Conservation (phyloP, 139 green algal species). For the Limnomonas spitsbergensis region DNA sequence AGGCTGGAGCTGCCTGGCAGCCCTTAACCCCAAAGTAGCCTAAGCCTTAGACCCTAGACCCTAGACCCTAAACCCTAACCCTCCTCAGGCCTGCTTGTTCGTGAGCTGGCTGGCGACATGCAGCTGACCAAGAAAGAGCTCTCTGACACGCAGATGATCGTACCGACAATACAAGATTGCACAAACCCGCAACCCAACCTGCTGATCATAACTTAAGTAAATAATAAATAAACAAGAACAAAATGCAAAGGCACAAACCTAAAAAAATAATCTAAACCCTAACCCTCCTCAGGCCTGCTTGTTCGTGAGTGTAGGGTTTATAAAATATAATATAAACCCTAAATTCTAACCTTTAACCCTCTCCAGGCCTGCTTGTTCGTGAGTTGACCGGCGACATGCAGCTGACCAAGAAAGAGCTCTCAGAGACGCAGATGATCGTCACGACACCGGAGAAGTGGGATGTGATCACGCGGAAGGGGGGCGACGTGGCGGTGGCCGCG, state of each 20-base stretch:
- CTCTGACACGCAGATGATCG: constrained; percentile 95
- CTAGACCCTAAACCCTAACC: too few relatives aligned
- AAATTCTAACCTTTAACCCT: too few relatives aligned
- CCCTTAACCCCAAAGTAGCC: too few relatives aligned
- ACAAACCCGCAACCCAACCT: too few relatives aligned
- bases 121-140: constrained; percentile 94
- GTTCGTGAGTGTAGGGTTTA: constrained; percentile 93
- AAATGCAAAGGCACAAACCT: too few relatives aligned
- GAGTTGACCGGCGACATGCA: constrained; percentile 95
- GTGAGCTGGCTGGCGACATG: constrained; percentile 93
- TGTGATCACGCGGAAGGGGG: constrained; percentile 96
- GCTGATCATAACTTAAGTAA: too few relatives aligned
- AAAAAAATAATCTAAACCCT: too few relatives aligned
- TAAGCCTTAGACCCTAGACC: too few relatives aligned
- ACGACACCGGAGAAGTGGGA: constrained; percentile 99
- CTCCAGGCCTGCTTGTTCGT: constrained; percentile 71
- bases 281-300: constrained; percentile 65
- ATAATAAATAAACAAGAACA: too few relatives aligned
- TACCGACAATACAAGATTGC: constrained; percentile 99
- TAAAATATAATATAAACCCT: too few relatives aligned
- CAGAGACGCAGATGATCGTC: constrained; percentile 97
- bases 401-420: constrained; percentile 91
- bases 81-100: constrained; percentile 74
- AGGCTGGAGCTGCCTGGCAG: too few relatives aligned
- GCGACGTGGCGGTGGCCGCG: constrained; percentile 66